phyloP scores from a whole-genome alignment of 352 stramenopile genomes.

The Globisporangium polare region DNA sequence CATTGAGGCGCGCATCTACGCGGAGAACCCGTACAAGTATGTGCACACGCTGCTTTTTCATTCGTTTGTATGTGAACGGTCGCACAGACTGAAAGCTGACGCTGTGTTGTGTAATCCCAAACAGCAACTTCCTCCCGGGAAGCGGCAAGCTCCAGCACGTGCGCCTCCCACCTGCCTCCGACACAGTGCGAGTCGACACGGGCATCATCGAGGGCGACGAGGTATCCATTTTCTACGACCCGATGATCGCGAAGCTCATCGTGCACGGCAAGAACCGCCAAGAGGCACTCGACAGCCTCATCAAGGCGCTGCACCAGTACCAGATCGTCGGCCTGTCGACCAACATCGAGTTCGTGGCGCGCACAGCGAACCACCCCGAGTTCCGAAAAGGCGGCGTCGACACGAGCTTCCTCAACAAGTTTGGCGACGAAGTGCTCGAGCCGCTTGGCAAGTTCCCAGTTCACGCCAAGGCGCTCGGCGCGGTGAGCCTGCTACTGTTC shows the following conservation, averaged over 20 bases:
- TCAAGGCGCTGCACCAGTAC: conserved; percentile 87
- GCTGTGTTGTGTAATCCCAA: background rate
- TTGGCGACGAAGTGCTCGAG: conserved; percentile 78
- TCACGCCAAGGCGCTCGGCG: conserved; percentile 69
- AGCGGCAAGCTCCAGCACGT: conserved; percentile 86
- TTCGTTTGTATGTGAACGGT: background rate
- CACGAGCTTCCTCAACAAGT: conserved; percentile 93
- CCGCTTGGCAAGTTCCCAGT: conserved; percentile 44
- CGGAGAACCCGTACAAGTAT: conserved; percentile 91
- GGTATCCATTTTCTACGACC: conserved; percentile 93
- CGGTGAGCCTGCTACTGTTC: conserved; percentile 69
- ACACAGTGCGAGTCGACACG: conserved; percentile 87
- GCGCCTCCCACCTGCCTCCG: conserved; percentile 58
- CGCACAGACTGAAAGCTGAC: background rate
- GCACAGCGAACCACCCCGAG: conserved; percentile 80
- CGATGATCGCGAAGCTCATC: conserved; percentile 94
- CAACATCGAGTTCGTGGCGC: conserved; percentile 94
- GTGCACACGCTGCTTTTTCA: conserved; percentile 7
- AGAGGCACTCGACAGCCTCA: conserved; percentile 80
- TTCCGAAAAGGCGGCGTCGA: conserved; percentile 90
- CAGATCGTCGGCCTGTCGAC: conserved; percentile 91
- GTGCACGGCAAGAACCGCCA: conserved; percentile 85
- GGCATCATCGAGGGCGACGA: conserved; percentile 87
- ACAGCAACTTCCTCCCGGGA: conserved; percentile 87
- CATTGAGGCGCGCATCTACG: conserved; percentile 93